Evolutionary conservation across 768 basidiomycete species (phyloP).

Genomic region (Strobilomyces dryophilus): DNA sequence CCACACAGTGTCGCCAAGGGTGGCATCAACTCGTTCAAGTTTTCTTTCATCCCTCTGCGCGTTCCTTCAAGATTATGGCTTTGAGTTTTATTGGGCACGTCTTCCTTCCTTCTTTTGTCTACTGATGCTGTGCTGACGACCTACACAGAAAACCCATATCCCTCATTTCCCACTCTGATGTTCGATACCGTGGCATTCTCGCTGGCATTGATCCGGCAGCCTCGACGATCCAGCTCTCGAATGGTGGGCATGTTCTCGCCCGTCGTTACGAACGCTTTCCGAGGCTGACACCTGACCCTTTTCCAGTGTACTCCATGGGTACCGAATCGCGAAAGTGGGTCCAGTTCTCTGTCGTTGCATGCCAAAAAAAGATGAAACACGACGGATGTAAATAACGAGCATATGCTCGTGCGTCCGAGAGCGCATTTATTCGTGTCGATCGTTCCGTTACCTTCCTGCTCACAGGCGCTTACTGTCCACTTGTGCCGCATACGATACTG

Average conservation of each 20-base stretch:
- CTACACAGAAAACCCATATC: conserved; percentile 77
- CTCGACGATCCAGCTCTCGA: conserved; percentile 84
- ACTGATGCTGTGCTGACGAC: conserved; percentile 9
- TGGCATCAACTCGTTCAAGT: conserved; percentile 9
- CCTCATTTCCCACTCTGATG: conserved; percentile 87
- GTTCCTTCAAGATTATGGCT: conserved; percentile 46
- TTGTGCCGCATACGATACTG: conserved; percentile 15
- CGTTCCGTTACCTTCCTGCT: conserved; percentile 66
- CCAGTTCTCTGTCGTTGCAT: neutral
- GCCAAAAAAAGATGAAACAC: conserved; percentile 32
- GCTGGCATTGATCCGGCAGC: conserved; percentile 83
- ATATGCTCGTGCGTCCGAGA: conserved; percentile 35
- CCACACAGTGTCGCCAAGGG: conserved; percentile 10
- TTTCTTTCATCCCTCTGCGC: conserved; percentile 15
- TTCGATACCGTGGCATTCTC: conserved; percentile 83
- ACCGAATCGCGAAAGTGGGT: conserved; percentile 78
- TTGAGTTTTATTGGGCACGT: conserved; percentile 72
- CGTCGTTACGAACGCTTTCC: neutral
- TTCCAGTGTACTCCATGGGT: conserved; percentile 77
- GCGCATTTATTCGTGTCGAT: conserved; percentile 52
- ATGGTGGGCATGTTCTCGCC: conserved; percentile 46
- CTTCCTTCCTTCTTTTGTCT: too few species aligned
- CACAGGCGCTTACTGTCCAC: conserved; percentile 22
- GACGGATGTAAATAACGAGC: conserved; percentile 42
- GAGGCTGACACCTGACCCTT: neutral